Evolutionary conservation across 331 rosid genomes (phyloP), one percentile per base, ranked within the genome.

Genomic region (Spiraea crenata): DNA sequence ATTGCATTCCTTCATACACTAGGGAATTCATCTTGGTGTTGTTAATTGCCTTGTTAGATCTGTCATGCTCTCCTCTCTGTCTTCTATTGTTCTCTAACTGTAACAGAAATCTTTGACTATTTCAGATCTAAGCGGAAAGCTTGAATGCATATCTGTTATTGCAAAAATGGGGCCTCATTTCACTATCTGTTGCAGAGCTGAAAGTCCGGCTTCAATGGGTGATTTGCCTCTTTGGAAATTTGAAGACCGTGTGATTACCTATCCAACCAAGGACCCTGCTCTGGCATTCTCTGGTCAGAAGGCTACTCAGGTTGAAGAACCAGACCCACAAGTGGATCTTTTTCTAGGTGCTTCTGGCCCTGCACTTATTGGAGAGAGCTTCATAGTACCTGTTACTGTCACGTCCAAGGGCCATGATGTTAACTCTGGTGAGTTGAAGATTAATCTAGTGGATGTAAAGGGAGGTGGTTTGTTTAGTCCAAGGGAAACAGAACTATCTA

Each of bases 381-480:
- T 95, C 83, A 55, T 89, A 61, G 82, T 95, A 60, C 95, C 95
- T 48, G 97, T 95, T 67, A 85, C 91, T 12, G 77, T 95, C 70
- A 73, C 83, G 71, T 82, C 96, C 79, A 84, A 76, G 77, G 99
- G 92, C 56, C 96, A 90, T 78, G 86, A 73, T 52, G 85, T 93
- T 77, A 77, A 81, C 78, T 82, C 87, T 19, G 99, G 97, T 19
- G 99, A 90, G 74, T 82, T 93, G 83, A 93, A 93, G 87, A 93
- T 93, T 83, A 93, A 93, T 85, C 86, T 93, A 65, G 97, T 91
- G 78, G 99, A 93, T 86, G 95, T 91, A 17, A 84, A 77, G 77
- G 97, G 99, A 44, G 97, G 93, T 76, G 95, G 92, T 57, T 86
- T 95, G 82, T 89, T 83, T 87, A 91, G 99, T 83, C 99, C 97